phyloP scores from a whole-genome alignment of 2,329 filamentous ascomycete genomes.

The Fusarium pseudocircinatum region DNA sequence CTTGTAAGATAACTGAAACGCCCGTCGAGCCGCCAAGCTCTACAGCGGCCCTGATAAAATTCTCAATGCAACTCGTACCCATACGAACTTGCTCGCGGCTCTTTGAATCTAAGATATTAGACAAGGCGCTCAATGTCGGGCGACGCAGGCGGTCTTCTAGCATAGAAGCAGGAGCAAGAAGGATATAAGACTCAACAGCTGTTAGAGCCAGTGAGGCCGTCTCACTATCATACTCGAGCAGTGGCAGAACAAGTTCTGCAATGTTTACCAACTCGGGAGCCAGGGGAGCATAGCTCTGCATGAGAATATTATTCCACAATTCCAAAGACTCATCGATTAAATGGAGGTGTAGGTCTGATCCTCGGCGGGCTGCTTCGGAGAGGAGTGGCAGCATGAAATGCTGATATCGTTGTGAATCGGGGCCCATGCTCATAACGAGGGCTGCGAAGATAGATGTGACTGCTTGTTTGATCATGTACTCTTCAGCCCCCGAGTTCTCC shows the following conservation, averaged over 20 bases:
- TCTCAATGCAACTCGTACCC: constrained; percentile 70
- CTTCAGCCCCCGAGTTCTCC: constrained; percentile 81
- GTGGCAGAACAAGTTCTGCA: constrained; percentile 69
- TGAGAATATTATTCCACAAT: constrained; percentile 81
- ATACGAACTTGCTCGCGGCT: constrained; percentile 68
- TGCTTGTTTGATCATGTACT: constrained; percentile 92
- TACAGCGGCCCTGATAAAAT: constrained; percentile 70
- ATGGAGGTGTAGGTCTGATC: constrained; percentile 79
- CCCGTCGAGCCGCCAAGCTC: constrained; percentile 69
- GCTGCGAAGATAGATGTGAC: constrained; percentile 87
- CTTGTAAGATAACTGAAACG: constrained; percentile 70
- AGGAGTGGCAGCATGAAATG: constrained; percentile 84
- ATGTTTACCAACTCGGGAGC: constrained; percentile 70
- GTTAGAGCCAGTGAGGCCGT: constrained; percentile 69
- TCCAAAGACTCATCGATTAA: constrained; percentile 92
- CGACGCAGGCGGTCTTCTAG: constrained; percentile 65
- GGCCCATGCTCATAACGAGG: constrained; percentile 86
- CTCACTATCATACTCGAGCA: constrained; percentile 73
- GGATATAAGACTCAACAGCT: constrained; percentile 75
- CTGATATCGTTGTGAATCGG: constrained; percentile 81
- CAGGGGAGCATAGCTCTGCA: constrained; percentile 70
- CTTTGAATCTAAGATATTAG: constrained; percentile 59
- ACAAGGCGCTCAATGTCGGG: constrained; percentile 60
- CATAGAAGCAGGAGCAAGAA: constrained; percentile 74
- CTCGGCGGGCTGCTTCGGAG: constrained; percentile 78